phyloP scores from a whole-genome alignment of 305 asterid genomes.

The Fraxinus floribunda region DNA sequence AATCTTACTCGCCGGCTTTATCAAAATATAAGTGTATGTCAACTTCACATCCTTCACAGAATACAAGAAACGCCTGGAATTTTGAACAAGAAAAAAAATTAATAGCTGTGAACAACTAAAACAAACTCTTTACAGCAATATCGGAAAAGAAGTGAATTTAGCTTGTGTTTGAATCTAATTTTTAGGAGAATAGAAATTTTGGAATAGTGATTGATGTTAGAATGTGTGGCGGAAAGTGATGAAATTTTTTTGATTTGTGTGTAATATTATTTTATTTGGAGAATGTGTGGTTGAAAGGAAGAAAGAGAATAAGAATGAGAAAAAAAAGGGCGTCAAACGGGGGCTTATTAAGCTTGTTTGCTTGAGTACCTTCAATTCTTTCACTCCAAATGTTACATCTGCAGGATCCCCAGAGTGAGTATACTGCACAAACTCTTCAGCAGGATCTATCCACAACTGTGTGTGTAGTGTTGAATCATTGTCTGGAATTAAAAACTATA shows the following conservation, averaged over 20 bases:
- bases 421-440: constrained; percentile 89
- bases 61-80: constrained; percentile 88
- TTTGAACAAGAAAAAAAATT: constrained; percentile 18
- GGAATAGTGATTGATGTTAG: too few relatives aligned
- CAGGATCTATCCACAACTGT: constrained; percentile 95
- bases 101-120: constrained; percentile 12
- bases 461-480: constrained; percentile 90
- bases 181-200: too few relatives aligned
- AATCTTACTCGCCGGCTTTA: constrained; percentile 94
- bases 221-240: too few relatives aligned
- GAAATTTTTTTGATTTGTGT: too few relatives aligned
- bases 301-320: too few relatives aligned
- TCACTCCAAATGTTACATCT: constrained; percentile 92
- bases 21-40: constrained; percentile 81
- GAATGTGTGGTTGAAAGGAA: too few relatives aligned
- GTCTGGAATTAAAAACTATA: constrained; percentile 48
- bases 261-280: too few relatives aligned
- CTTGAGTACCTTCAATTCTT: constrained; percentile 73
- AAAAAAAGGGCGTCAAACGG: too few relatives aligned
- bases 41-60: constrained; percentile 96
- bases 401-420: constrained; percentile 73
- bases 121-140: constrained; percentile 17
- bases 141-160: constrained; percentile 8
- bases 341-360: constrained; percentile 1
- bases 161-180: too few relatives aligned